These are phyloP conservation scores for Trichophyton equinum DNA, from an alignment of 2,329 filamentous ascomycete genomes.

Conservation along the genomic window DNA sequence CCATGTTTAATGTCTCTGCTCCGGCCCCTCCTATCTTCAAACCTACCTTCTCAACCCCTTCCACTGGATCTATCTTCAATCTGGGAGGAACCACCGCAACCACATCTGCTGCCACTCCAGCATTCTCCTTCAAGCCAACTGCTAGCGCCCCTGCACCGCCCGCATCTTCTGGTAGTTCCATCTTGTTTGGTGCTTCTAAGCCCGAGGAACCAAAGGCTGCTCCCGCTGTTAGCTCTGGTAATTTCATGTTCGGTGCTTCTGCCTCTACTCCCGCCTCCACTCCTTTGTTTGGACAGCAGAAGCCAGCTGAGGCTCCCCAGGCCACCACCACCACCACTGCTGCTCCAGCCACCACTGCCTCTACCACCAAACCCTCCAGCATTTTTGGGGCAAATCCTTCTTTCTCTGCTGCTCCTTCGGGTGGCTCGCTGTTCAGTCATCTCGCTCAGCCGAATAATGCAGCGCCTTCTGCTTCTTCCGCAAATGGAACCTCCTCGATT, in stretches of 20 bases:
- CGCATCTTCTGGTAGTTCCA: not conserved
- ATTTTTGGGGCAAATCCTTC: conserved; percentile 5
- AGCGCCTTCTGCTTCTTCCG: not conserved
- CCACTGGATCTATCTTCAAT: not conserved
- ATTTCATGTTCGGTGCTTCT: conserved; percentile 8
- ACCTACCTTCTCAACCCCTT: conserved; percentile 8
- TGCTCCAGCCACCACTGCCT: not conserved
- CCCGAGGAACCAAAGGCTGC: conserved; percentile 4
- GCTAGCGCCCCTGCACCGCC: not conserved
- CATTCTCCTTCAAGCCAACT: not conserved
- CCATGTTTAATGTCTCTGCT: conserved; percentile 16
- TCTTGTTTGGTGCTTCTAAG: conserved; percentile 2
- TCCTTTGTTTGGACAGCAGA: not conserved
- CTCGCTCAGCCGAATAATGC: conserved; percentile 6
- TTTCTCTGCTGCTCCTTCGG: not conserved
- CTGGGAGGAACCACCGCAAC: not conserved
- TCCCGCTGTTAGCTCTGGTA: not conserved
- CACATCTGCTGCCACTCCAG: not conserved
- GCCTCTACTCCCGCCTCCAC: not conserved
- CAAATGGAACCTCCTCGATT: not conserved
- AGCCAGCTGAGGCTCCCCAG: not conserved
- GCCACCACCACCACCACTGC: not conserved
- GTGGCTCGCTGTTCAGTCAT: conserved; percentile 5
- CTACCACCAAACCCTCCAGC: not conserved
- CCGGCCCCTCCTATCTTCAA: conserved; percentile 16